Evolutionary conservation across 805 yeast species (phyloP).

Genomic region (Hanseniaspora vineae): DNA sequence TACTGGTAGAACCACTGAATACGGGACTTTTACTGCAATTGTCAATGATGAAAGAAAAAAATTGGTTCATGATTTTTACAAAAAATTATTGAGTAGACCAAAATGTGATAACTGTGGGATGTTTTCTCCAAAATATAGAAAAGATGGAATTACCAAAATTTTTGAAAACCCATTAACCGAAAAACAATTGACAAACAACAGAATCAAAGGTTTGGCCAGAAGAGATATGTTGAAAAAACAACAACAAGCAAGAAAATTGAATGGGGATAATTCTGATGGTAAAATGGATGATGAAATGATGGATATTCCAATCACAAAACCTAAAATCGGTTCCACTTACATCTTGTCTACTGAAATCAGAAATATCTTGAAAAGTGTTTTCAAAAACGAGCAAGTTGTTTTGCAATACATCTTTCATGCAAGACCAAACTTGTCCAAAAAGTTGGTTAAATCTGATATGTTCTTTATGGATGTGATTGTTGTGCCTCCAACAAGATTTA

Average conservation of each 20-base stretch:
- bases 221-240: slow-evolving; percentile 49
- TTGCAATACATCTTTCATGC: slow-evolving; percentile 70
- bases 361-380: slow-evolving; percentile 62
- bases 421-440: slow-evolving; percentile 43
- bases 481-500: slow-evolving; percentile 94
- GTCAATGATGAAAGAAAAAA: slow-evolving; percentile 78
- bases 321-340: slow-evolving; percentile 67
- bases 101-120: slow-evolving; percentile 94
- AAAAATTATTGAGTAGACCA: slow-evolving; percentile 57
- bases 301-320: slow-evolving; percentile 39
- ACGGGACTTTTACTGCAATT: slow-evolving; percentile 71
- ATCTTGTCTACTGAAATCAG: slow-evolving; percentile 79
- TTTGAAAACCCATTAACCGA: slow-evolving; percentile 80
- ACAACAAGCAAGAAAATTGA: slow-evolving; percentile 17
- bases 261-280: slow-evolving; percentile 14
- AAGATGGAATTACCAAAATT: slow-evolving; percentile 86
- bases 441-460: slow-evolving; percentile 53
- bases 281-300: slow-evolving; percentile 9
- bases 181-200: slow-evolving; percentile 68
- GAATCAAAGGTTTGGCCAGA: slow-evolving; percentile 67
- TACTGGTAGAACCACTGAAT: slow-evolving; percentile 55
- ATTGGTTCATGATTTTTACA: slow-evolving; percentile 62
- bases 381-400: slow-evolving; percentile 56
- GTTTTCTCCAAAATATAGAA: slow-evolving; percentile 88
- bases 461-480: slow-evolving; percentile 81